Conservation (phyloP, 768 basidiomycete species). For the Pisolithus microcarpus region DNA sequence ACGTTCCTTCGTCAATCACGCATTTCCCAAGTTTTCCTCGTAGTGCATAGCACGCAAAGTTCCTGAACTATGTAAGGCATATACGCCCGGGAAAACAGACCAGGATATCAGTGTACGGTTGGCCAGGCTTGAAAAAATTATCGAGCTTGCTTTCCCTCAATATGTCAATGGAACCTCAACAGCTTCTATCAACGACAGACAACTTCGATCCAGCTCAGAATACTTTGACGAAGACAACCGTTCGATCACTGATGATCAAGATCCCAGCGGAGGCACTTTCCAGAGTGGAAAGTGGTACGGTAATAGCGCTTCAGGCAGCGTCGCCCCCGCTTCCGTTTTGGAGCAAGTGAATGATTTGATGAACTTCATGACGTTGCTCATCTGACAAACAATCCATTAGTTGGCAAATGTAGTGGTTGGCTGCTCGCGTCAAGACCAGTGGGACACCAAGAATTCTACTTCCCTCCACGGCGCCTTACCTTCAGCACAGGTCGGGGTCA, state of each 20-base stretch:
- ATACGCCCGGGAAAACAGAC: conserved; percentile 81
- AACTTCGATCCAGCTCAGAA: conserved; percentile 41
- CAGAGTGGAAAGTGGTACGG: conserved; percentile 86
- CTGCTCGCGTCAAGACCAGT: conserved; percentile 24
- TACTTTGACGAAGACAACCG: conserved; percentile 56
- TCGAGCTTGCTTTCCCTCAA: conserved; percentile 74
- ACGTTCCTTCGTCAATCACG: neutral
- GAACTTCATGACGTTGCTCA: conserved; percentile 3
- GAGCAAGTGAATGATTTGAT: conserved; percentile 54
- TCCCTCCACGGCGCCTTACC: conserved; percentile 7
- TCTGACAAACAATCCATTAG: conserved; percentile 29
- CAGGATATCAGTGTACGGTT: conserved; percentile 73
- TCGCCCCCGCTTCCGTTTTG: conserved; percentile 71
- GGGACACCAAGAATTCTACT: conserved; percentile 17
- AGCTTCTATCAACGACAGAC: conserved; percentile 28
- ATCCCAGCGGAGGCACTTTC: conserved; percentile 67
- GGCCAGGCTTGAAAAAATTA: conserved; percentile 70
- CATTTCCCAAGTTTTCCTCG: conserved; percentile 10
- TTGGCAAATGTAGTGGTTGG: conserved; percentile 49
- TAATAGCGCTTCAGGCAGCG: conserved; percentile 74
- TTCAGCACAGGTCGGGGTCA: conserved; percentile 17
- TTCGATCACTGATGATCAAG: conserved; percentile 73
- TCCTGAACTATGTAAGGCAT: conserved; percentile 81
- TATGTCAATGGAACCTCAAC: conserved; percentile 42
- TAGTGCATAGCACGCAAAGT: conserved; percentile 83